A percentile compares a stretch with the other conserved stretches of the same genome.
These are phyloP conservation scores for Saccharomycopsis schoenii DNA, from an alignment of 805 yeast genomes.

Conservation along the genomic window DNA sequence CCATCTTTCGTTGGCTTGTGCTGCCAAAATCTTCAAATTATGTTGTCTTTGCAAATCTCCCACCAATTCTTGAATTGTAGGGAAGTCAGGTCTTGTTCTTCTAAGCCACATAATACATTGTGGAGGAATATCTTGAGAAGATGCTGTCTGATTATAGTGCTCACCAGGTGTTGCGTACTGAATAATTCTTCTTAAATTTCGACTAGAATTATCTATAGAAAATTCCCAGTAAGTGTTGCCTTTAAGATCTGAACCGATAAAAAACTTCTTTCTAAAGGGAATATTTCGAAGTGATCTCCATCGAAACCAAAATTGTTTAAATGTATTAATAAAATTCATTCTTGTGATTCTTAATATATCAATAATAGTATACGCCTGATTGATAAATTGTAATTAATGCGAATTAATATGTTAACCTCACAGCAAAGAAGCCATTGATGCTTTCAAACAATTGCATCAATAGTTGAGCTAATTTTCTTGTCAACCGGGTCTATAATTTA, in stretches of 20 bases:
- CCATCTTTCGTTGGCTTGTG: constrained; percentile 25
- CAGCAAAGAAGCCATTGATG: too few relatives aligned
- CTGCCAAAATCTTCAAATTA: constrained; percentile 32
- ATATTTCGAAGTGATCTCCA: constrained; percentile 54
- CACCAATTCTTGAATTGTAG: constrained; percentile 52
- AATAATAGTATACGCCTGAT: too few relatives aligned
- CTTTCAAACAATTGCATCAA: too few relatives aligned
- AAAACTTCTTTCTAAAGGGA: constrained; percentile 63
- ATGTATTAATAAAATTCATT: constrained; percentile 10
- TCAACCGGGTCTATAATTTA: neutral
- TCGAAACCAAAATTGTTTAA: constrained; percentile 40
- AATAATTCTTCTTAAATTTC: constrained; percentile 50
- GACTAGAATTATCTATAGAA: constrained; percentile 39
- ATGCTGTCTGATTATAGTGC: constrained; percentile 30
- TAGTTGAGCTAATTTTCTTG: too few relatives aligned
- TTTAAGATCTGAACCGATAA: constrained; percentile 63
- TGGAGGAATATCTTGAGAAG: constrained; percentile 49
- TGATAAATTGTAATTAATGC: too few relatives aligned
- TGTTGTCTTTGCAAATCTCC: constrained; percentile 48
- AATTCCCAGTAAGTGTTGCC: constrained; percentile 88
- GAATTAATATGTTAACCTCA: too few relatives aligned
- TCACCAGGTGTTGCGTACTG: constrained; percentile 41
- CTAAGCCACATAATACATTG: constrained; percentile 82
- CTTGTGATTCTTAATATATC: constrained; percentile 25
- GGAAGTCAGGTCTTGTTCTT: constrained; percentile 47